Base-by-base conservation (phyloP, 2,329 filamentous ascomycete genomes). In the Diplodia intermedia region DNA sequence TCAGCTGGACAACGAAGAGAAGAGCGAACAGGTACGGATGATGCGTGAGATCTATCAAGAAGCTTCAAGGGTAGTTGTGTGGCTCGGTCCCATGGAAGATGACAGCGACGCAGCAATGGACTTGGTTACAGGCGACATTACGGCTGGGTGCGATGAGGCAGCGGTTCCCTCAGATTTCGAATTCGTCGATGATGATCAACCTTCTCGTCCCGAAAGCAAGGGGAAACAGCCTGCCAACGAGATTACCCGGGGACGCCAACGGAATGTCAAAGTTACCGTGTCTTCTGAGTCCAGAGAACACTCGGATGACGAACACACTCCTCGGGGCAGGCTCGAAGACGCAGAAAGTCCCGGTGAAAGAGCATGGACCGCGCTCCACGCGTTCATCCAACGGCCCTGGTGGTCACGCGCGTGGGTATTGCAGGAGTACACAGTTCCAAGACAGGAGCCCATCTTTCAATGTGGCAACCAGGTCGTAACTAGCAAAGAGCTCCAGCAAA, bases 11-110 rank as follows among this genome's bases (percentile, higher is more conserved):
- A 29, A 56, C 33, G 26, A 26, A 26, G 69, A 70, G 50, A 56
- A 69, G 26, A 50, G 52, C 9, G 43, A 43, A 5, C 69, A 70
- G 43, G 69, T 70, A 8, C 29, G 29, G 14, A 31, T 69, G 29
- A 69, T 69, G 69, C 50, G 68, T 4, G 31, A 33, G 4, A 70
- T 70, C 15, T 70, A 70, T 29, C 18, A 47, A 47, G 43, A 47
- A 47, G 43, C 43, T 20, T 20, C 43, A 47, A 47, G 11, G 18
- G 43, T 47, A 2, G 14, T 47, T 11, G 43, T 47, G 18, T 47
- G 43, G 43, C 43, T 47, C 5, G 43, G 43, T 2, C 14, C 43
- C 2, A n/a, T 18, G 12, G 15, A 47, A 47, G 43, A 47, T 12
- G 18, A 47, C 4, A 47, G 43, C 43, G 15, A 47, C 15, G 43